Percentiles rank a stretch among this genome's conserved stretches.
Evolutionary conservation across 2,329 filamentous ascomycete species (phyloP).

Genomic region (Aspergillus tanneri): DNA sequence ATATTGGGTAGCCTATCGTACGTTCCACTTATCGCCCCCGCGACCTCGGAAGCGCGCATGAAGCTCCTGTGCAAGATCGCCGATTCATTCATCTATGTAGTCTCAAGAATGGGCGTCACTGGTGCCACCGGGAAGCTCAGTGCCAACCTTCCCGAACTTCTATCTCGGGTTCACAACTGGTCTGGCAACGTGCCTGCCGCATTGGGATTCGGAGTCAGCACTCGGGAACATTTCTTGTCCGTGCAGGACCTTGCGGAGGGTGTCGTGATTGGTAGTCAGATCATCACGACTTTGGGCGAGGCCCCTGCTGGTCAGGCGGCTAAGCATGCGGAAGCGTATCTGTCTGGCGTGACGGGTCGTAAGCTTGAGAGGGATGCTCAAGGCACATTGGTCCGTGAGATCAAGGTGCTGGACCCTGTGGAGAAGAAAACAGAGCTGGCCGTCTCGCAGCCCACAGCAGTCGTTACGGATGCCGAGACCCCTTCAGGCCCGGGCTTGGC

Average conservation of each 20-base stretch:
- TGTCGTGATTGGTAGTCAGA: slow-evolving; percentile 94
- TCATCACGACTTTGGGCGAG: slow-evolving; percentile 75
- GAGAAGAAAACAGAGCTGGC: slow-evolving; percentile 58
- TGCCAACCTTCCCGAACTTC: slow-evolving; percentile 73
- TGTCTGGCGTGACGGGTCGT: slow-evolving; percentile 67
- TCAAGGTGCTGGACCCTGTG: slow-evolving; percentile 68
- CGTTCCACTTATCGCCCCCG: slow-evolving; percentile 91
- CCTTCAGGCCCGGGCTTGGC: slow-evolving; percentile 66
- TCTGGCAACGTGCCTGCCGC: slow-evolving; percentile 88
- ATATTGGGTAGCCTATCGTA: slow-evolving; percentile 69
- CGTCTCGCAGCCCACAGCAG: slow-evolving; percentile 55
- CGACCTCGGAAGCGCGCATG: slow-evolving; percentile 91
- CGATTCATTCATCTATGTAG: slow-evolving; percentile 98
- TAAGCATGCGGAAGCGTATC: slow-evolving; percentile 81
- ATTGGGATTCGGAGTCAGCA: slow-evolving; percentile 95
- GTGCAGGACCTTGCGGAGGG: slow-evolving; percentile 84
- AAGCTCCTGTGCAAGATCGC: slow-evolving; percentile 93
- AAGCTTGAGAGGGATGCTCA: slow-evolving; percentile 47
- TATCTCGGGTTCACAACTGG: slow-evolving; percentile 85
- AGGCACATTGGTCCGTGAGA: slow-evolving; percentile 59
- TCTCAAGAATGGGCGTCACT: slow-evolving; percentile 95
- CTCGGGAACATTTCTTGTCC: slow-evolving; percentile 85
- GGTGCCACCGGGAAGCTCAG: slow-evolving; percentile 83
- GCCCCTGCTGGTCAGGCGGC: slow-evolving; percentile 65
- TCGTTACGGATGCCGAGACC: slow-evolving; percentile 60